Base-by-base conservation (phyloP, 805 yeast genomes). In the Yamadazyma sp. region DNA sequence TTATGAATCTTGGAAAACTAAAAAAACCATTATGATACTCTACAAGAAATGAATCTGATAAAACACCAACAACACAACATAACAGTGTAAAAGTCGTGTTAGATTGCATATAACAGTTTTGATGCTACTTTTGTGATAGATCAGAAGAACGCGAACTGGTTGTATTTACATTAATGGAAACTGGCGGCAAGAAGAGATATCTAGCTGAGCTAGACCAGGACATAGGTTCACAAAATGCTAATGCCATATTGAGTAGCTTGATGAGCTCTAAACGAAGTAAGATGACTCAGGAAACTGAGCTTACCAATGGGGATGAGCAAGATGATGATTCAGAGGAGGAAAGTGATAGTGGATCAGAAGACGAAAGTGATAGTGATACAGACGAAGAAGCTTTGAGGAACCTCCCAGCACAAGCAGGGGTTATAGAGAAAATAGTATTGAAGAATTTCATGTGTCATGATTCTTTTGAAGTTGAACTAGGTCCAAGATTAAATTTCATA, bases 371-470 rank as follows among this genome's bases (percentile, higher is more conserved):
- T 21, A 38, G 27, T 10, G 45, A 36, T 2, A 30, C 39, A 17
- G 43, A 34, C 2, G 38, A 33, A 5, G 31, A 18, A 11, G 33
- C 29, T 3, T 14, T 32, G 14, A n/a, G n/a, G n/a, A 27, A 39
- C 7, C 15, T 27, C 7, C 55, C 56, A 1, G 57, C 78, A 0
- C 50, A 53, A 19, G 77, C 93, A 1, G 97, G 96, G 8, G 77
- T 78, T 27, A 80, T 89, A 27, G 74, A 75, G 47, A 67, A 68
- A 27, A 71, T 89, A 3, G 69, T 69, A 16, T 61, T 89, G 27
- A 70, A 73, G 40, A 86, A 87, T 61, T 87, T 87, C 56, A 87
- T 87, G 96, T 87, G 95, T 45, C 98, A 93, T 53, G 82, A 78
- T 30, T 76, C 85, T 36, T 86, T 93, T 50, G 79, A 78, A 37